Conservation (phyloP, 208 protist genomes). For the Acanthamoeba triangularis region DNA sequence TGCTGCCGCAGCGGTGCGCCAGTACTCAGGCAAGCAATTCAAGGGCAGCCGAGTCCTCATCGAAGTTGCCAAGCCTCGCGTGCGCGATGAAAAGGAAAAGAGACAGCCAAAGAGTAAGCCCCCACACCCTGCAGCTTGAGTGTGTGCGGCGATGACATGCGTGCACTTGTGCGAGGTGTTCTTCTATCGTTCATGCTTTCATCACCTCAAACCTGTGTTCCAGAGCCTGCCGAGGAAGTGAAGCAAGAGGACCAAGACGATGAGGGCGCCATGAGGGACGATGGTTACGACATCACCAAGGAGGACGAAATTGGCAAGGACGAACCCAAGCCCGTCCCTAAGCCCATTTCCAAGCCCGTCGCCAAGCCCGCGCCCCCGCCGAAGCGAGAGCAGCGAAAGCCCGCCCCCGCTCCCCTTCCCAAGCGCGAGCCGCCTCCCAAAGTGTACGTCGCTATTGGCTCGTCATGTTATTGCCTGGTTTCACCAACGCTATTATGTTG, state of each 20-base stretch:
- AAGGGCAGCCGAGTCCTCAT: slow-evolving; percentile 38
- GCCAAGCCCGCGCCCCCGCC: neutral
- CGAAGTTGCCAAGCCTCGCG: slow-evolving; percentile 34
- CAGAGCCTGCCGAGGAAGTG: neutral
- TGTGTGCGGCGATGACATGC: no score
- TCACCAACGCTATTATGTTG: neutral
- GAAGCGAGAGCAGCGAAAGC: neutral
- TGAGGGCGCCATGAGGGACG: neutral
- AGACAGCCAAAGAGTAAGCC: neutral
- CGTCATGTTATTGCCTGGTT: neutral
- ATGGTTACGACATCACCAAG: slow-evolving; percentile 23
- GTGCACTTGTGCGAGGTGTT: no score
- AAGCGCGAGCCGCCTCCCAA: slow-evolving; percentile 2
- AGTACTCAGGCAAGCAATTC: slow-evolving; percentile 34
- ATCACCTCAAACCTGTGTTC: neutral
- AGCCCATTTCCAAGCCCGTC: neutral
- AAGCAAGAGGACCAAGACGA: neutral
- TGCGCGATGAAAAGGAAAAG: neutral
- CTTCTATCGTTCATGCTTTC: neutral
- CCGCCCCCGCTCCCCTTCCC: neutral
- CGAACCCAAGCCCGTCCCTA: neutral
- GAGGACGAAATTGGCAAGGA: slow-evolving; percentile 60
- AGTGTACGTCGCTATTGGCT: neutral
- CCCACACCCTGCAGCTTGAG: no score
- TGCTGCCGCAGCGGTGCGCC: neutral